Evolutionary conservation across 257 asterid species (phyloP).

Genomic region (Pogostemon cablin): DNA sequence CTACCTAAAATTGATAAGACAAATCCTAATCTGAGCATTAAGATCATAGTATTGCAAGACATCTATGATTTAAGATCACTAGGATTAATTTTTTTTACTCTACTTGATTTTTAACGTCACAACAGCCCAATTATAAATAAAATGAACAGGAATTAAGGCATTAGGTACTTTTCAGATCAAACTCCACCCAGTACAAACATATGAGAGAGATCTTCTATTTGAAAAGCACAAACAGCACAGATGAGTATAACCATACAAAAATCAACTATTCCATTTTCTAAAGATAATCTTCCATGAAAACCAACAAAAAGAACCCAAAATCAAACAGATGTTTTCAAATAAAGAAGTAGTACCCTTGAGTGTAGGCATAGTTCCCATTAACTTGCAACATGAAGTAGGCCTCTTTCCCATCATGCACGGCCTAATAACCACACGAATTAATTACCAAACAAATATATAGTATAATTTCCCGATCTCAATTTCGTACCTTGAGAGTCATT

Average conservation of each 20-base stretch:
- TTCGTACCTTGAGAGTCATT: constrained; percentile 57
- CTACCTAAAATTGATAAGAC: not conserved
- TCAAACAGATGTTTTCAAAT: not conserved
- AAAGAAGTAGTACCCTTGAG: constrained; percentile 52
- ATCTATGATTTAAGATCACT: not conserved
- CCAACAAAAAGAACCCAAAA: not conserved
- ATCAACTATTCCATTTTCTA: constrained; percentile 19
- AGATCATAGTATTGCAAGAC: not conserved
- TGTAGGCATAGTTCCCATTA: constrained; percentile 56
- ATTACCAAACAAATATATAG: not conserved
- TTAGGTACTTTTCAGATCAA: not conserved
- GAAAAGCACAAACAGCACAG: not conserved
- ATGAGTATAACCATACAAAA: not conserved
- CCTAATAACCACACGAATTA: constrained; percentile 39
- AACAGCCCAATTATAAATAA: not conserved
- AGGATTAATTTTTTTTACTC: no score
- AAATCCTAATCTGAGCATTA: not conserved
- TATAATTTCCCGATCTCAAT: constrained; percentile 1
- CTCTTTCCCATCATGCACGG: constrained; percentile 63
- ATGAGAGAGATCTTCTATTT: not conserved
- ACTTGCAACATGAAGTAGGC: constrained; percentile 64
- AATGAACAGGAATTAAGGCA: not conserved
- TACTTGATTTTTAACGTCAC: no score
- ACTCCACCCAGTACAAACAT: not conserved
- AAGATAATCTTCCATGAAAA: not conserved